Evolutionary conservation across 148 eudicot genomes (phyloP), one percentile per base, ranked within the genome.

Genomic region (Amaranthus palmeri): DNA sequence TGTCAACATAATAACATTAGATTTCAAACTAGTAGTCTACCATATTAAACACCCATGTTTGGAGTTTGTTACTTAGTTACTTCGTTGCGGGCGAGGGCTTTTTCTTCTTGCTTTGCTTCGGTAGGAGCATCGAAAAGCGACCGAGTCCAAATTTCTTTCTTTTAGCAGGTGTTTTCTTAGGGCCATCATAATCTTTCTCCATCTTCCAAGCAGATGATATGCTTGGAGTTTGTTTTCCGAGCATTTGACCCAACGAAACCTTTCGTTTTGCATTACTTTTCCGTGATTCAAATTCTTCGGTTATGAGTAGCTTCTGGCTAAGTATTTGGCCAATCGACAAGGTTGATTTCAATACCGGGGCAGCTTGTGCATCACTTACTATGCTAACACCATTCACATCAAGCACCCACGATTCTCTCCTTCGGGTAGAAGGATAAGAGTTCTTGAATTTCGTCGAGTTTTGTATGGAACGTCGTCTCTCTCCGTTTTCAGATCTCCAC

Each of bases 271-370:
- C 76, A 41, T 76, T 60, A 70, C 60, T 68, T 41, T 74, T 69
- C 17, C 92, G 81, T 40, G 85, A 79, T 72, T 82, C 90, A 67
- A 59, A 92, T 55, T 92, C 96, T 74, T 92, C 93, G 0, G 93
- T 83, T 63, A 96, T 77, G 69, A 92, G 83, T 81, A 92, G 69
- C 84, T 96, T 96, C 74, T 87, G 80, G 83, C 90, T 96, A 77
- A 96, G 83, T 59, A 96, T 96, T 72, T 96, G 97, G 66, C 99
- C 99, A 1, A 92, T 96, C 50, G 99, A 96, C 75, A 92, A 76
- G 0, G 90, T 85, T 5, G 93, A 66, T 75, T 82, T 88, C 71
- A 90, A 75, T 17, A 76, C 86, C 0, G 96, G 90, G 54, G 78
- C 36, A 25, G 36, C 70, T 6, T 76, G 3, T 5, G 73, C 82